phyloP scores from a whole-genome alignment of 1,284 basidiomycete genomes.

The Malassezia caprae region DNA sequence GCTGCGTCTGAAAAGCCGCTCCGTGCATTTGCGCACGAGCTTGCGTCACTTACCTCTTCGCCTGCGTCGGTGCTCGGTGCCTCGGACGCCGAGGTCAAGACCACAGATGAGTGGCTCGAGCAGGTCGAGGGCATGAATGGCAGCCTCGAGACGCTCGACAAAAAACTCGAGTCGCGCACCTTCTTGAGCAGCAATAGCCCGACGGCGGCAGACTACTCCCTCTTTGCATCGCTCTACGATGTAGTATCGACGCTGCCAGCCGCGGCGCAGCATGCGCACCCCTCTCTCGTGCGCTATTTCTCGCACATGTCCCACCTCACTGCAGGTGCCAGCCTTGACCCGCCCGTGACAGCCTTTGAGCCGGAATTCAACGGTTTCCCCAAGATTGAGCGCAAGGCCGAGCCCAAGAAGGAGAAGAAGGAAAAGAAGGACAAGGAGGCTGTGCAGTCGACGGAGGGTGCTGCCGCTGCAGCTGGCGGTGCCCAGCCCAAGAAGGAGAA shows the following conservation, averaged over 20 bases:
- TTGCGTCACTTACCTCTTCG: slow-evolving; percentile 8
- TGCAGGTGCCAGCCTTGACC: slow-evolving; percentile 6
- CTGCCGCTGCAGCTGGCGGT: slow-evolving; percentile 1
- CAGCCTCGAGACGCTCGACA: slow-evolving; percentile 24
- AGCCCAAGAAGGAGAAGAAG: slow-evolving; percentile 15
- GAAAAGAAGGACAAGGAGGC: slow-evolving; percentile 18
- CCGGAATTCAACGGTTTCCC: slow-evolving; percentile 44
- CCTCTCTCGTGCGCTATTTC: slow-evolving; percentile 42
- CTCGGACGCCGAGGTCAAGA: background rate
- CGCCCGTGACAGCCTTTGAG: slow-evolving; percentile 30
- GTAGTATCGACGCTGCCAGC: slow-evolving; percentile 32
- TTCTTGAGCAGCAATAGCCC: slow-evolving; percentile 34
- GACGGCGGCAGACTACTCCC: slow-evolving; percentile 43
- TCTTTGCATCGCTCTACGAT: slow-evolving; percentile 42
- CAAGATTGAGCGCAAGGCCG: slow-evolving; percentile 23
- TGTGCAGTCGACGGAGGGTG: slow-evolving; percentile 3
- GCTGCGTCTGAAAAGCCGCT: slow-evolving; percentile 1
- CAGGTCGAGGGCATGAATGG: slow-evolving; percentile 27
- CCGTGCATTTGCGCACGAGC: slow-evolving; percentile 8
- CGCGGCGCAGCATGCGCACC: slow-evolving; percentile 36
- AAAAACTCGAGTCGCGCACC: slow-evolving; percentile 30
- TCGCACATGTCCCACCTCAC: slow-evolving; percentile 40
- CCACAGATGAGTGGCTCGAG: slow-evolving; percentile 18
- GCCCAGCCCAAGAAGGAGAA: slow-evolving; percentile 24
- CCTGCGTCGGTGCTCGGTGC: slow-evolving; percentile 13